Evolutionary conservation across 2,329 filamentous ascomycete species (phyloP).

Genomic region (Colletotrichum ledebouriae): DNA sequence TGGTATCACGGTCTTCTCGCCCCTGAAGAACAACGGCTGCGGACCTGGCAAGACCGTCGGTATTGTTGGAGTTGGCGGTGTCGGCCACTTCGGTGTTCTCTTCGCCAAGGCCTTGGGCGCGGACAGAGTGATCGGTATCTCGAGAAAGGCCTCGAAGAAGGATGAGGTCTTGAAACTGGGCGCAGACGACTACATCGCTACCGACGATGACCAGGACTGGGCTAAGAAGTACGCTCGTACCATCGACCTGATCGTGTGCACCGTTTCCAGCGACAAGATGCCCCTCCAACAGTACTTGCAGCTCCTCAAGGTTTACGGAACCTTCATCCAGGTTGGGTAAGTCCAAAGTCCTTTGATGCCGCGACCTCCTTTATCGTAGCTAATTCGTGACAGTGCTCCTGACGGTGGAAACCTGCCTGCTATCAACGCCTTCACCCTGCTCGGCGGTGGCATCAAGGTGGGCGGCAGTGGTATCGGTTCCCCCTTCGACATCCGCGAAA

Average conservation of each 20-base stretch:
- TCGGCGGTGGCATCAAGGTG: slow-evolving; percentile 64
- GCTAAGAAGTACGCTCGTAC: slow-evolving; percentile 61
- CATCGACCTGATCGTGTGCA: slow-evolving; percentile 71
- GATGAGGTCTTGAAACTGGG: slow-evolving; percentile 69
- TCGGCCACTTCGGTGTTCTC: slow-evolving; percentile 77
- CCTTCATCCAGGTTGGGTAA: slow-evolving; percentile 46
- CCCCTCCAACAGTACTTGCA: slow-evolving; percentile 72
- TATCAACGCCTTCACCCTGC: slow-evolving; percentile 68
- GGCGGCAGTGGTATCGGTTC: slow-evolving; percentile 59
- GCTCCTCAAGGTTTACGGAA: slow-evolving; percentile 53
- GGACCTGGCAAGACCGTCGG: slow-evolving; percentile 77
- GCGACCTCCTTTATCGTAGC: background rate
- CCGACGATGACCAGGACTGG: slow-evolving; percentile 67
- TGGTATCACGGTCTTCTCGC: slow-evolving; percentile 76
- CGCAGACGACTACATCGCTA: slow-evolving; percentile 63
- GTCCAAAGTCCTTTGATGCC: background rate
- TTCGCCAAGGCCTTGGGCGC: slow-evolving; percentile 77
- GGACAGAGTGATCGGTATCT: slow-evolving; percentile 72
- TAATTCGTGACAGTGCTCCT: slow-evolving; percentile 55
- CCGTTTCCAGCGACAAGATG: slow-evolving; percentile 58
- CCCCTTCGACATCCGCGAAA: slow-evolving; percentile 63
- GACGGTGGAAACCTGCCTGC: slow-evolving; percentile 57
- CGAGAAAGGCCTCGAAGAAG: slow-evolving; percentile 65
- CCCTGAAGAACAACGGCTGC: slow-evolving; percentile 71
- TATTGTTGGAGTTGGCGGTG: slow-evolving; percentile 75